phyloP scores from a whole-genome alignment of 2,329 filamentous ascomycete genomes.

The Stylonectria norvegica region DNA sequence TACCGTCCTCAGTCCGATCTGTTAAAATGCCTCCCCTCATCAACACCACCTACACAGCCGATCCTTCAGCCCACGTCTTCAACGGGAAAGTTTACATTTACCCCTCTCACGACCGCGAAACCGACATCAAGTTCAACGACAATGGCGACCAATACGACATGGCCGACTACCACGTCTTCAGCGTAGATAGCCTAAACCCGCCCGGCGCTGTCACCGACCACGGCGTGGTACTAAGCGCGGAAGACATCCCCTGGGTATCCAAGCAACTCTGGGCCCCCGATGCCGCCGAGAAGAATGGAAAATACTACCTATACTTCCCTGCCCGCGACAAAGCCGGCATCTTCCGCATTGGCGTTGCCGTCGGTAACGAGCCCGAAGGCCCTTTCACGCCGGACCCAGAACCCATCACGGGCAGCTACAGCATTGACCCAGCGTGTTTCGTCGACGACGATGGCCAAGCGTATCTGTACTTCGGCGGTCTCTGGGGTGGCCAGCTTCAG shows the following conservation, averaged over 20 bases:
- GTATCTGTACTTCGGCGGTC: conserved; percentile 66
- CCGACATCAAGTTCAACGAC: conserved; percentile 72
- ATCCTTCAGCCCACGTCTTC: conserved; percentile 79
- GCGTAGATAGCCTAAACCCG: conserved; percentile 47
- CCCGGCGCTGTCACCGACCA: conserved; percentile 66
- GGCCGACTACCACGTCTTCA: conserved; percentile 79
- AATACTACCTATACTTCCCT: conserved; percentile 76
- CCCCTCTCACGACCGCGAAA: conserved; percentile 76
- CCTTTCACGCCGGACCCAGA: conserved; percentile 65
- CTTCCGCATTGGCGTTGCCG: conserved; percentile 73
- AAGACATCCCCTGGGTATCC: conserved; percentile 70
- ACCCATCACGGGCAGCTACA: conserved; percentile 66
- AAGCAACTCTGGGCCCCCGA: conserved; percentile 83
- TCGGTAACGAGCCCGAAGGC: conserved; percentile 59
- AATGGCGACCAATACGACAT: conserved; percentile 86
- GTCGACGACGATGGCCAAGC: conserved; percentile 53
- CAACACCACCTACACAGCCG: conserved; percentile 73
- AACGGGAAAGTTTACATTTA: conserved; percentile 74
- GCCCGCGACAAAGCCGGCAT: conserved; percentile 66
- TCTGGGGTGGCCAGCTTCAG: conserved; percentile 79
- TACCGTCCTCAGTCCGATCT: no score
- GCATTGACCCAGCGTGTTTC: conserved; percentile 73
- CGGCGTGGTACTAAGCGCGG: conserved; percentile 62
- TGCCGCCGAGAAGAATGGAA: conserved; percentile 62
- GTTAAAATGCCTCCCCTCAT: conserved; percentile 57